A percentile compares a stretch with the other conserved stretches of the same genome.
Conservation (phyloP, 2,329 filamentous ascomycete species). For the Verruconis gallopava region DNA sequence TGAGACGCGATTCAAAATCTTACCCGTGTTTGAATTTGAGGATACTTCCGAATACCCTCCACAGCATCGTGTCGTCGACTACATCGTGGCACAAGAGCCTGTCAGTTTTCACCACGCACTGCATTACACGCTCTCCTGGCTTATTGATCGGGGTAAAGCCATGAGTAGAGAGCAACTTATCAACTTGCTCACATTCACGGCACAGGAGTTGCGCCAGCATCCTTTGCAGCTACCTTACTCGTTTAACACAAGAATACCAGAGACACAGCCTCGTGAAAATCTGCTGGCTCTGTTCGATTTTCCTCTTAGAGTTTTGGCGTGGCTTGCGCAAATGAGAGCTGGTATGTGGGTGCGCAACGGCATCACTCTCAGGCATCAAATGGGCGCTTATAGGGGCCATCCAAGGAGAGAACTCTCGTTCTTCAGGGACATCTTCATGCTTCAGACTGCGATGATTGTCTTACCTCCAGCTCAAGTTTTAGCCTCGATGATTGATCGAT, state of each 20-base stretch:
- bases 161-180: conserved; percentile 56
- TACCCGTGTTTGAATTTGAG: conserved; percentile 73
- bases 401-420: conserved; percentile 83
- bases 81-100: conserved; percentile 73
- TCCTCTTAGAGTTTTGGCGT: conserved; percentile 83
- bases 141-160: conserved; percentile 75
- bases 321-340: conserved; percentile 95
- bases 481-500: conserved; percentile 82
- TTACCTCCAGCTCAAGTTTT: conserved; percentile 75
- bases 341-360: conserved; percentile 98
- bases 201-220: conserved; percentile 55
- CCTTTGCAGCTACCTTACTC: conserved; percentile 37
- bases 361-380: conserved; percentile 88
- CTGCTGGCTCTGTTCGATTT: conserved; percentile 84
- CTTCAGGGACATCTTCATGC: conserved; percentile 84
- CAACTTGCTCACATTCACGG: conserved; percentile 57
- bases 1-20: conserved; percentile 66
- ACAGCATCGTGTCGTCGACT: conserved; percentile 61
- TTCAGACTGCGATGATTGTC: conserved; percentile 81
- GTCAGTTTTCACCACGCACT: conserved; percentile 97
- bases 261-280: conserved; percentile 59
- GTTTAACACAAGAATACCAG: conserved; percentile 43
- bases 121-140: conserved; percentile 92
- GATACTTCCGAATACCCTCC: conserved; percentile 18
- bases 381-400: conserved; percentile 83